Evolutionary conservation across 768 basidiomycete genomes (phyloP).

Genomic region (Naganishia randhawae): DNA sequence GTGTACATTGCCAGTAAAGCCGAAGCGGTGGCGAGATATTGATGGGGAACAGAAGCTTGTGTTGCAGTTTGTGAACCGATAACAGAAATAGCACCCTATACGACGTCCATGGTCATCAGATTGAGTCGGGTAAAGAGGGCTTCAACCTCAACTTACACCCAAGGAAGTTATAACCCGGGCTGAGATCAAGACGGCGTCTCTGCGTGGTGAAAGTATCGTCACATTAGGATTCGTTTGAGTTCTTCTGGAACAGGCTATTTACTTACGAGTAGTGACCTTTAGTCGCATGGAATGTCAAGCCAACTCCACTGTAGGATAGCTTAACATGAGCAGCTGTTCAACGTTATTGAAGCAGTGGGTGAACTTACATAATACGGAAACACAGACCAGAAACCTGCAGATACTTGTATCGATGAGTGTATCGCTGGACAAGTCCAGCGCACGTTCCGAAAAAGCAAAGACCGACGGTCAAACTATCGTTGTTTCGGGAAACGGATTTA

Average conservation of each 20-base stretch:
- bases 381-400: conserved; percentile 41
- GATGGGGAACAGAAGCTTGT: conserved; percentile 51
- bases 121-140: neutral
- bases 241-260: neutral
- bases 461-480: conserved; percentile 30
- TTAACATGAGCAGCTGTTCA: neutral
- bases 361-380: conserved; percentile 39
- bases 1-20: conserved; percentile 51
- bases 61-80: conserved; percentile 47
- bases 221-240: no score
- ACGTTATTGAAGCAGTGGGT: neutral
- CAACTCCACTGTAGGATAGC: conserved; percentile 34
- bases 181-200: conserved; percentile 41
- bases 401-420: conserved; percentile 50
- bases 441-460: conserved; percentile 47
- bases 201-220: neutral
- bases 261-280: conserved; percentile 27
- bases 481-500: neutral
- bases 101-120: neutral
- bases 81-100: conserved; percentile 42
- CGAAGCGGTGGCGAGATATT: conserved; percentile 51
- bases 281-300: conserved; percentile 35
- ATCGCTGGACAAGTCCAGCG: conserved; percentile 43
- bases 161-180: conserved; percentile 41
- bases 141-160: conserved; percentile 34